Percentiles rank a stretch among this genome's conserved stretches.
Conservation (phyloP, 1,284 basidiomycete genomes). For the Cryptococcus sp. region DNA sequence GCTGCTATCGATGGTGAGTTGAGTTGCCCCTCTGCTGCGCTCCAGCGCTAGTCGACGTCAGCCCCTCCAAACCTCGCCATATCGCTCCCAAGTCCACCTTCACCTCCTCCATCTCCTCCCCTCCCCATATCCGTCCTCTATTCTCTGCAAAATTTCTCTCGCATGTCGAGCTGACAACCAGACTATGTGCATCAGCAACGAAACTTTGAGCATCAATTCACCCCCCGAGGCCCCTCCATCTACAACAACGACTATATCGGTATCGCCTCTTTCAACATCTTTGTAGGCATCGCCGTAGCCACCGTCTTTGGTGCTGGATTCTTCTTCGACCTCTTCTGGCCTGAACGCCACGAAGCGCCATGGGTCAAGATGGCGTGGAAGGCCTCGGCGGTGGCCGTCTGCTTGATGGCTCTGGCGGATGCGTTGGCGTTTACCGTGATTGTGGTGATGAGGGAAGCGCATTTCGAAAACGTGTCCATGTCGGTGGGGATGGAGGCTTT, state of each 20-base stretch:
- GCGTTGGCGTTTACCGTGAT: slow-evolving; percentile 2
- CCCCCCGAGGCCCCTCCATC: slow-evolving; percentile 1
- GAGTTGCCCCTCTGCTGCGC: no score
- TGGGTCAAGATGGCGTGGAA: slow-evolving; percentile 5
- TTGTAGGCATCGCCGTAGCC: slow-evolving; percentile 5
- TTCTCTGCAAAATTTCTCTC: no score
- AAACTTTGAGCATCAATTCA: slow-evolving; percentile 1
- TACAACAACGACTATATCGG: slow-evolving; percentile 4
- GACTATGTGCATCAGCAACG: slow-evolving; percentile 3
- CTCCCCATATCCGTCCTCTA: no score
- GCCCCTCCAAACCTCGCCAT: no score
- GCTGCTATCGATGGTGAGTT: slow-evolving; percentile 4
- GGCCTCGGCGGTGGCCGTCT: not conserved
- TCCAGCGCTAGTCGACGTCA: no score
- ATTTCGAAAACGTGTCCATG: not conserved
- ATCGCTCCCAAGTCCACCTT: no score
- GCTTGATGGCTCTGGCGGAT: slow-evolving; percentile 1
- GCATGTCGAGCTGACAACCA: not conserved
- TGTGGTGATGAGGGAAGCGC: not conserved
- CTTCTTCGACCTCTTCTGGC: slow-evolving; percentile 6
- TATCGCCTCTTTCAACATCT: slow-evolving; percentile 5
- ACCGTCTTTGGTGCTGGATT: slow-evolving; percentile 4
- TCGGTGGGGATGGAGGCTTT: not conserved
- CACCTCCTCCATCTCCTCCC: no score
- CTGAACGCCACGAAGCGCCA: not conserved